Base-by-base conservation (phyloP, 345 rosid species). In the Angophora floribunda region DNA sequence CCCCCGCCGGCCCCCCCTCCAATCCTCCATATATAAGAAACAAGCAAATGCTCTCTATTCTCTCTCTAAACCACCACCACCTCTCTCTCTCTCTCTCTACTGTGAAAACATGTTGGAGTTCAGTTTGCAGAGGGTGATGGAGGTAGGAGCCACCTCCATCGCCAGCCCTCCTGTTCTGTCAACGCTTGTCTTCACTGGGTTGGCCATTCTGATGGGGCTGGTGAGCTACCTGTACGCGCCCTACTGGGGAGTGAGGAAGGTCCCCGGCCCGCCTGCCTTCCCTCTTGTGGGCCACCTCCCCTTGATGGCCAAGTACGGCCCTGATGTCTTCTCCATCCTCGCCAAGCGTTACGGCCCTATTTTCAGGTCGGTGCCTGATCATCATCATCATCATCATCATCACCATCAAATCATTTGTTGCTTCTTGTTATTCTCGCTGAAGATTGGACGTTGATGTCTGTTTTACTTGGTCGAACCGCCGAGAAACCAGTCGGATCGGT, bases 241-340 rank as follows among this genome's bases (percentile, higher is more conserved):
- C 47, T 91, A 89, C 51, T 89, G 90, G 91, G 87, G 92, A 36
- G 95, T 95, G 70, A 92, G 95, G 65, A 93, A 90, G 89, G 93
- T 94, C 13, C 97, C 97, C 0, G 95, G 97, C 4, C 96, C 95
- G 90, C 53, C 91, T 53, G 91, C 91, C 70, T 44, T 91, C 90
- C 98, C 98, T 19, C 90, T 95, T 28, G 61, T 95, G 51, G 99
- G 99, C 28, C 99, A 97, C 94, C 93, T 97, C 87, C 99, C 96
- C n/a, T 90, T 96, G 93, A 94, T 97, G 93, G 97, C 99, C 30
- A 93, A 97, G 93, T 93, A 95, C 53, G 98, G 99, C 49, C 99
- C 97, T 63, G 98, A 95, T 78, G 94, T 96, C 84, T 96, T 97
- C 91, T 92, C 98, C 14, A 91, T 95, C 80, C 99, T 97, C 86